Evolutionary conservation across 169 alveolate species (phyloP), one percentile per base, ranked within the genome.

Genomic region (Cryptosporidium felis): DNA sequence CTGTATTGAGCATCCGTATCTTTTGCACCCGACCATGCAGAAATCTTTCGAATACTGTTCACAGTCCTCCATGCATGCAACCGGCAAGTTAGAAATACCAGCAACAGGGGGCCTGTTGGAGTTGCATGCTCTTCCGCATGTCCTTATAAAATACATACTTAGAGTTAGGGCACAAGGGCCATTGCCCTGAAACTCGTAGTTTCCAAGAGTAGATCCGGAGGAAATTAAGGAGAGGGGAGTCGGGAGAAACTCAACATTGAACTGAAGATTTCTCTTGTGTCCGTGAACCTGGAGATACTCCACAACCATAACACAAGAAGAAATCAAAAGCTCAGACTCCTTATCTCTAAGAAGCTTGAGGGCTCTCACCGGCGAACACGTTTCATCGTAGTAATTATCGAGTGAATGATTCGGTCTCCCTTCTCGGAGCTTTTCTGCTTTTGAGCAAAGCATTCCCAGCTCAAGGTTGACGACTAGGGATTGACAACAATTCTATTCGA

Each of bases 111-210:
- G 74, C 30, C 74, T 56, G 21, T 56, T 74, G 51, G 4, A 49
- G 23, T 74, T 56, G 53, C 85, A 74, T 30, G 44, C 67, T 74
- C 74, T 56, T 36, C 85, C 67, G 23, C 85, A 74, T 9, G 85
- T 74, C n/a, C 58, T 49, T 53, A 74, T 38, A 53, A 74, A 74
- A 34, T 74, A 74, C 85, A 74, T 53, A 53, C 60, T 53, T 53
- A 74, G 34, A 21, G 59, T 49, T 10, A 56, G 46, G 28, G 74
- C 67, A 12, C 85, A 74, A 32, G 67, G 67, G 1, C 74, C 49
- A 53, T 10, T 53, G 14, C 34, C 30, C 5, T 74, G 51, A 16
- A 38, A 49, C 26, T 53, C 49, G 41, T 38, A 74, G 21, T 74
- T 45, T n/a, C 74, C 74, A 2, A 36, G 46, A 9, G 36, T 53